Base-by-base conservation (phyloP, 768 basidiomycete genomes). In the Russula griseocarnosa region DNA sequence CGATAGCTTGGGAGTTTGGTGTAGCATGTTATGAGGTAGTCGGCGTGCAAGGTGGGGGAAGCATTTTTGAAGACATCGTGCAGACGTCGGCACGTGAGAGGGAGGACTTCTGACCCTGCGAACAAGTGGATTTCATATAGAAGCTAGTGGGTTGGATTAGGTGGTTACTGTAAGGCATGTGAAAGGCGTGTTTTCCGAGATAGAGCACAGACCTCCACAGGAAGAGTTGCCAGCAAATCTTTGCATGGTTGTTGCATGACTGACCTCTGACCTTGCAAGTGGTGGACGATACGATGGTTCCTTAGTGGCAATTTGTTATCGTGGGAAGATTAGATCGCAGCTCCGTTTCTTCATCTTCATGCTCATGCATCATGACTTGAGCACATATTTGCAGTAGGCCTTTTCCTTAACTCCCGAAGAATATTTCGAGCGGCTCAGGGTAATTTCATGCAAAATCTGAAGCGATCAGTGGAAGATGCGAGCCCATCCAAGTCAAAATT, bases 101-200 rank as follows among this genome's bases (percentile, higher is more conserved):
- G 92, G 9, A 97, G 76, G 40, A 76, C 69, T 20, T 82, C 77
- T 3, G 90, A 92, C 7, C 84, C 75, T 0, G 92, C 85, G 66
- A 79, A 79, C 20, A 90, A 79, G 67, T 94, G 88, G 16, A 96
- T 80, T 61, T 93, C 84, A 69, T 88, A 87, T 0, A 95, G 74
- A 10, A 98, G 79, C 94, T 95, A 49, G 5, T 5, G 44, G 6
- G 46, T 30, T 47, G n/a, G 4, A 5, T 36, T 24, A 16, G 11
- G 32, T 20, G 22, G 11, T 26, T 14, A 50, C 4, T 8, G 38
- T 13, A 13, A 36, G 36, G 36, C 13, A 26, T 13, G 26, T 13
- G 26, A 9, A 11, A 20, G 9, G 5, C 10, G 11, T 46, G n/a
- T 47, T 22, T 44, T 44, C 18, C 42, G n/a, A 36, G 10, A 4